Percentiles rank a stretch among this genome's conserved stretches.
phyloP scores from a whole-genome alignment of 208 protist species.

The Wallacemonas collosoma region DNA sequence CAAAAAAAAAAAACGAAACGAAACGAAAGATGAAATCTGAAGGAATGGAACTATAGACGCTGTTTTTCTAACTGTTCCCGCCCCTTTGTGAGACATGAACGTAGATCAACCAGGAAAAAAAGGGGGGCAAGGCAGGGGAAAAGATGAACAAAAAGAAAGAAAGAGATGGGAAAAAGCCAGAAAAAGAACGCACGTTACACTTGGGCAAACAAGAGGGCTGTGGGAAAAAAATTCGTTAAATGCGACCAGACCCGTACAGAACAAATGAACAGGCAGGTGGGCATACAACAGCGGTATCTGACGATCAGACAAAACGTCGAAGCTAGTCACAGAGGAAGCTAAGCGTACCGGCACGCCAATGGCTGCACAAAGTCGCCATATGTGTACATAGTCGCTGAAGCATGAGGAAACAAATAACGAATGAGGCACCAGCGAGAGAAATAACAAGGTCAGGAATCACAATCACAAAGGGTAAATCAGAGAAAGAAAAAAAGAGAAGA shows the following conservation, averaged over 20 bases:
- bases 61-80: conserved; percentile 21
- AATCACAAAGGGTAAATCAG: background rate
- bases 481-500: conserved; percentile 4
- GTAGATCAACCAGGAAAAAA: conserved; percentile 12
- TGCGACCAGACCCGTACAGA: background rate
- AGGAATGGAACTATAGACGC: conserved; percentile 21
- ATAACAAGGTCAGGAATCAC: background rate
- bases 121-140: background rate
- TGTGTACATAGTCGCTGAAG: background rate
- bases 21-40: conserved; percentile 12
- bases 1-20: background rate
- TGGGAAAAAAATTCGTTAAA: background rate
- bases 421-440: background rate
- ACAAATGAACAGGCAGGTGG: conserved; percentile 14
- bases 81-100: conserved; percentile 1
- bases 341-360: background rate
- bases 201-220: no score
- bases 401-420: background rate
- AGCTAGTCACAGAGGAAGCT: no score
- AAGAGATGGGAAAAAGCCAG: background rate
- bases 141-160: conserved; percentile 4
- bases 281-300: conserved; percentile 17
- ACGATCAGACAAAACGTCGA: conserved; percentile 7
- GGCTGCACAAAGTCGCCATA: background rate
- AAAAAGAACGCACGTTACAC: background rate